Conservation (phyloP, 352 stramenopile genomes). For the Phytophthora nicotianae region DNA sequence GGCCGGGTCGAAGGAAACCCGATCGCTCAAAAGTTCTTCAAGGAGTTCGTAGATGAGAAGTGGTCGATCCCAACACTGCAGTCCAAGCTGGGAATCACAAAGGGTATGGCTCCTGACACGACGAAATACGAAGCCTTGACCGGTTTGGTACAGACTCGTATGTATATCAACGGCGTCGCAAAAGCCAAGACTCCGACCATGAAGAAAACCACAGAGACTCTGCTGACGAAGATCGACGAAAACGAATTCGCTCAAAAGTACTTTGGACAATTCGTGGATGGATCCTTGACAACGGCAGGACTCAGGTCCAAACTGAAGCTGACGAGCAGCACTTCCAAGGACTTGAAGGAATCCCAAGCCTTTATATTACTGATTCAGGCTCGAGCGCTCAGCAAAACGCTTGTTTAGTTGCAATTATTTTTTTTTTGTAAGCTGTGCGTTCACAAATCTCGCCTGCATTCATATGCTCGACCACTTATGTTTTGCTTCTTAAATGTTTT, state of each 20-base stretch:
- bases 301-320: neutral
- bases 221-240: constrained; percentile 3
- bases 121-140: neutral
- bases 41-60: neutral
- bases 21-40: constrained; percentile 4
- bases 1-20: neutral
- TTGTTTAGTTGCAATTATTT: no score
- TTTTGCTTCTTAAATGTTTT: no score
- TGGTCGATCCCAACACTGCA: neutral
- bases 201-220: neutral
- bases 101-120: neutral
- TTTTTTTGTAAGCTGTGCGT: no score
- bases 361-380: constrained; percentile 1
- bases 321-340: neutral
- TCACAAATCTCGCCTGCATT: no score
- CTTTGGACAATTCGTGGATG: constrained; percentile 3
- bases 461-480: no score
- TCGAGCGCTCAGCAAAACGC: neutral
- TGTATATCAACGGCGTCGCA: constrained; percentile 4
- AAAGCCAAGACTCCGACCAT: neutral
- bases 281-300: neutral
- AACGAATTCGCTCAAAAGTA: constrained; percentile 2
- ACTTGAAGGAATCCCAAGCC: constrained; percentile 6
- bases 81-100: constrained; percentile 3
- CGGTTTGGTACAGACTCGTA: neutral